Conservation (phyloP, 2,329 filamentous ascomycete species). For the Pseudovirgaria hyperparasitica region DNA sequence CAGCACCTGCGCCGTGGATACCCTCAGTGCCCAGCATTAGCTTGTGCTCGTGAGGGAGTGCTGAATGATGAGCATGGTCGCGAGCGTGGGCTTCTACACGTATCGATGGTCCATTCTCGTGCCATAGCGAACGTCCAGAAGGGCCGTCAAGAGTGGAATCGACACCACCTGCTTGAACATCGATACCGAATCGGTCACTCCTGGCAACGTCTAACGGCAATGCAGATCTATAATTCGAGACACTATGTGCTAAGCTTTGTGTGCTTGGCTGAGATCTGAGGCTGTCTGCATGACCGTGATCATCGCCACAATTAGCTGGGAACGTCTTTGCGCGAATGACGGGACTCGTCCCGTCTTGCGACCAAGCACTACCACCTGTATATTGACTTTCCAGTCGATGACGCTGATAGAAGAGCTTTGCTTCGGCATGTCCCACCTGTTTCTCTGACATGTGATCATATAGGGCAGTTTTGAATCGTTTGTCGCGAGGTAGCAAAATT, state of each 20-base stretch:
- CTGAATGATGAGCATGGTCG: slow-evolving; percentile 37
- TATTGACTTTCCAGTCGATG: slow-evolving; percentile 54
- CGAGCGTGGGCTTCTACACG: slow-evolving; percentile 36
- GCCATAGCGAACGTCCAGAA: slow-evolving; percentile 7
- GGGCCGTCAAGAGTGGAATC: too few species aligned
- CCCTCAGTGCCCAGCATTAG: slow-evolving; percentile 41
- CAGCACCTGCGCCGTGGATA: slow-evolving; percentile 44
- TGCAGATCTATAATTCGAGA: too few species aligned
- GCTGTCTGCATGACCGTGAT: too few species aligned
- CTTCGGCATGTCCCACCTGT: slow-evolving; percentile 85
- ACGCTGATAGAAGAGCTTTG: slow-evolving; percentile 90
- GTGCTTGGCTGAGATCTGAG: slow-evolving; percentile 20
- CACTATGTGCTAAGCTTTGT: slow-evolving; percentile 24
- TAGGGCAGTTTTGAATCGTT: slow-evolving; percentile 62
- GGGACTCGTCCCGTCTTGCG: slow-evolving; percentile 27
- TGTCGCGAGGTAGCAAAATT: slow-evolving; percentile 38
- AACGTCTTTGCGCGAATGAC: slow-evolving; percentile 31
- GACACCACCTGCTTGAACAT: too few species aligned
- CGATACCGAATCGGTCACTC: slow-evolving; percentile 12
- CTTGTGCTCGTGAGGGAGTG: slow-evolving; percentile 42
- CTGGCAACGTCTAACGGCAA: slow-evolving; percentile 15
- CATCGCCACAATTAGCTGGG: slow-evolving; percentile 25
- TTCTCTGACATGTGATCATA: slow-evolving; percentile 92
- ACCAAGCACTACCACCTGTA: slow-evolving; percentile 23
- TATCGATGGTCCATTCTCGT: slow-evolving; percentile 21